phyloP scores from a whole-genome alignment of 1,284 basidiomycete species.

The Wallemia hederae region DNA sequence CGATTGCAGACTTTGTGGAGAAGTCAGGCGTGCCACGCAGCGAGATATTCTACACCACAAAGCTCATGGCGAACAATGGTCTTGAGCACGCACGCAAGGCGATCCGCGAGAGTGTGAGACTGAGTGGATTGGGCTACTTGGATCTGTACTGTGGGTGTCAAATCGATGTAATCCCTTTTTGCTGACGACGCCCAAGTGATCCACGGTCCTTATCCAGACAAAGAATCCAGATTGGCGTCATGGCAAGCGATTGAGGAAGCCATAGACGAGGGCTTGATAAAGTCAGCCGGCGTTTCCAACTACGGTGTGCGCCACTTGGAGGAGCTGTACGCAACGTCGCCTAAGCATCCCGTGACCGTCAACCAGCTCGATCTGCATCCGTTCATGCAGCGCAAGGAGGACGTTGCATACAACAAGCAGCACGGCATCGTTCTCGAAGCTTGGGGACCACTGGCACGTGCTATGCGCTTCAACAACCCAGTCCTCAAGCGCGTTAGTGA shows the following conservation, averaged over 20 bases:
- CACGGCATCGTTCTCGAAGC: constrained; percentile 21
- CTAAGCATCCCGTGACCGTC: constrained; percentile 13
- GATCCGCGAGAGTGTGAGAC: constrained; percentile 26
- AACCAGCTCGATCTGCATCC: constrained; percentile 19
- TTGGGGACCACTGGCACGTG: constrained; percentile 21
- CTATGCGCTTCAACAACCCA: constrained; percentile 18
- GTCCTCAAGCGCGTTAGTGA: constrained; percentile 15
- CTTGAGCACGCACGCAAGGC: constrained; percentile 24
- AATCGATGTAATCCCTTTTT: not conserved
- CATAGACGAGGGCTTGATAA: constrained; percentile 17
- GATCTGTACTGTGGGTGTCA: constrained; percentile 9
- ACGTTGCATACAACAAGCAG: constrained; percentile 20
- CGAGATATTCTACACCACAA: constrained; percentile 36
- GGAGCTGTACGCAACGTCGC: constrained; percentile 16
- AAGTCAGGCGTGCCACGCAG: constrained; percentile 22
- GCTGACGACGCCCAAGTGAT: not conserved
- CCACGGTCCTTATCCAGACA: not conserved
- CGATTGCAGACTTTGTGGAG: constrained; percentile 26
- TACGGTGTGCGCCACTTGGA: constrained; percentile 21
- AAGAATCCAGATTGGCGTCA: not conserved
- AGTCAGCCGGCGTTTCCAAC: constrained; percentile 20
- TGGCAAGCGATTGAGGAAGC: constrained; percentile 19
- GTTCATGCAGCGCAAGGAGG: constrained; percentile 18
- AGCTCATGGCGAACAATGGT: constrained; percentile 30
- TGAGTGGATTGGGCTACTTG: constrained; percentile 22